Conservation (phyloP, 345 rosid species). For the thale cress (Arabidopsis thaliana) region TAIR10.1 NC_003074.8:22886501-22887000, state of each 20-base stretch:
- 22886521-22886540: background rate
- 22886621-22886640: constrained; percentile 38
- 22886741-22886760: background rate
- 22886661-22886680: constrained; percentile 47
- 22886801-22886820: too few species aligned
- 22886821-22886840: background rate
- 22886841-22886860: too few species aligned
- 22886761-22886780: background rate
- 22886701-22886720: constrained; percentile 11
- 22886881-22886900: background rate
- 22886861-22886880: background rate
- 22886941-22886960: constrained; percentile 41
- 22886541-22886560: constrained; percentile 21
- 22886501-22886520: background rate
- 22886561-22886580: constrained; percentile 35
- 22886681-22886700: constrained; percentile 18
- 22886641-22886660: constrained; percentile 44
- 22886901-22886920: constrained; percentile 4
- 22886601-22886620: constrained; percentile 44
- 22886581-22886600: constrained; percentile 37
- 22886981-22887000: constrained; percentile 42
- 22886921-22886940: constrained; percentile 34
- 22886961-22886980: constrained; percentile 31
- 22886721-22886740: constrained; percentile 7
- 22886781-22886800: too few species aligned